Conservation (phyloP, 208 protist genomes). For the Phytomonas serpens region DNA sequence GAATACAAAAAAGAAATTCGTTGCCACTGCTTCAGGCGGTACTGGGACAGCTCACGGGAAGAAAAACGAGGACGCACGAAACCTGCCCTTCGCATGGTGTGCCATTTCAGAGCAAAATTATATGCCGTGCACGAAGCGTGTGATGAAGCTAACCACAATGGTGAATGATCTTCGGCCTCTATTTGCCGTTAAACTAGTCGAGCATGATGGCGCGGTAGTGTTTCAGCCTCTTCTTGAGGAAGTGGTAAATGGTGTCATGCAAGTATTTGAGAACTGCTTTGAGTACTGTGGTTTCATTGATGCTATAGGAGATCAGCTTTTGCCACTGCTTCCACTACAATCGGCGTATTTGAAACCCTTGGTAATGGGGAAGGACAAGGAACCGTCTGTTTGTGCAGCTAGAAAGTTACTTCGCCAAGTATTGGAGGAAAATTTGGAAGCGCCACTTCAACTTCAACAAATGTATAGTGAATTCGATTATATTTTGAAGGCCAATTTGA, state of each 20-base stretch:
- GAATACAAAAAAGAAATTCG: constrained; percentile 18
- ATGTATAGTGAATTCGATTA: constrained; percentile 91
- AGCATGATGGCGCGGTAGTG: constrained; percentile 28
- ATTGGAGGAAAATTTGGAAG: constrained; percentile 65
- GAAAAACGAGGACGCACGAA: constrained; percentile 1
- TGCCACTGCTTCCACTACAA: constrained; percentile 76
- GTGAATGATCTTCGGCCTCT: constrained; percentile 73
- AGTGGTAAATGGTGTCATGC: constrained; percentile 39
- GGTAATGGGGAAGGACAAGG: constrained; percentile 15
- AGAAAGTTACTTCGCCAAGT: constrained; percentile 40
- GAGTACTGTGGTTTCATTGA: constrained; percentile 52
- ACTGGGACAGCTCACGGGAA: constrained; percentile 8
- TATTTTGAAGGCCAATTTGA: constrained; percentile 44
- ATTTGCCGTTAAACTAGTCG: constrained; percentile 76
- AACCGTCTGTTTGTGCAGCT: constrained; percentile 53
- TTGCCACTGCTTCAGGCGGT: constrained; percentile 5
- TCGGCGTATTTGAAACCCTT: constrained; percentile 43
- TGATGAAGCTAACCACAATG: constrained; percentile 60
- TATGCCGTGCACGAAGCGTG: constrained; percentile 50
- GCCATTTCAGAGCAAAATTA: constrained; percentile 5
- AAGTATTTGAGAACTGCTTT: constrained; percentile 76
- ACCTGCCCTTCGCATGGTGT: constrained; percentile 1
- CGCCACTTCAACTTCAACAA: constrained; percentile 76
- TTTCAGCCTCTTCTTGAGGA: constrained; percentile 69
- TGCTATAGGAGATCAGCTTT: constrained; percentile 89